These are phyloP conservation scores for Phytophthora aleatoria DNA, from an alignment of 352 stramenopile genomes.

Conservation along the genomic window DNA sequence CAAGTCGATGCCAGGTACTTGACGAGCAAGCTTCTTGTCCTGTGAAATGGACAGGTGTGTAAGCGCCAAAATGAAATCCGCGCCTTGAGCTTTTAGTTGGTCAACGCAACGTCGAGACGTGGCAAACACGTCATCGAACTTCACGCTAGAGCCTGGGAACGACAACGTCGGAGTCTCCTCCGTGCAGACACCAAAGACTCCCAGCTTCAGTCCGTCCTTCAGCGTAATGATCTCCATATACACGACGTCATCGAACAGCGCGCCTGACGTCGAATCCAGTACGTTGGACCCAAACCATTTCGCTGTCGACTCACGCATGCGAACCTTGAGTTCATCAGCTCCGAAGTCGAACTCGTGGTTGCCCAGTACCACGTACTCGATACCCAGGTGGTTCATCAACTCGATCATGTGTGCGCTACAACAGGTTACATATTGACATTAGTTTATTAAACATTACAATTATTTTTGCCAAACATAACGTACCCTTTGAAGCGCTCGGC, in stretches of 20 bases:
- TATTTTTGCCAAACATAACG: constrained; percentile 8
- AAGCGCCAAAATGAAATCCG: constrained; percentile 85
- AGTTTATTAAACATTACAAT: constrained; percentile 1
- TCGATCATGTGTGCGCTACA: constrained; percentile 77
- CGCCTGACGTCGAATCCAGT: constrained; percentile 38
- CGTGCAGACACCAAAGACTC: constrained; percentile 76
- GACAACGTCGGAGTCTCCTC: constrained; percentile 60
- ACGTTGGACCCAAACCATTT: constrained; percentile 85
- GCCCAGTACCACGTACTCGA: constrained; percentile 77
- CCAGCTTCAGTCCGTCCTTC: constrained; percentile 57
- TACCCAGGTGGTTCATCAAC: constrained; percentile 71
- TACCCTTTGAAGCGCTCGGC: constrained; percentile 69
- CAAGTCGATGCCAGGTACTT: constrained; percentile 77
- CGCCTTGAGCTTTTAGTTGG: constrained; percentile 60
- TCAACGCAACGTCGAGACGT: constrained; percentile 61
- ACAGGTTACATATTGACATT: background rate
- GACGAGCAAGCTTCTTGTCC: constrained; percentile 69
- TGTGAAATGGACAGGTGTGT: constrained; percentile 85
- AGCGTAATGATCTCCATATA: constrained; percentile 61
- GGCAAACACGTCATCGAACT: constrained; percentile 57
- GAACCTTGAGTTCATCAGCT: constrained; percentile 46
- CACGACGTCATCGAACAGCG: constrained; percentile 46
- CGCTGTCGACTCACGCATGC: constrained; percentile 62
- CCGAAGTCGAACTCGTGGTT: constrained; percentile 89
- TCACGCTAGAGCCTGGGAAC: constrained; percentile 45